Evolutionary conservation across 1,284 basidiomycete species (phyloP).

Genomic region (Marasmius sp.): DNA sequence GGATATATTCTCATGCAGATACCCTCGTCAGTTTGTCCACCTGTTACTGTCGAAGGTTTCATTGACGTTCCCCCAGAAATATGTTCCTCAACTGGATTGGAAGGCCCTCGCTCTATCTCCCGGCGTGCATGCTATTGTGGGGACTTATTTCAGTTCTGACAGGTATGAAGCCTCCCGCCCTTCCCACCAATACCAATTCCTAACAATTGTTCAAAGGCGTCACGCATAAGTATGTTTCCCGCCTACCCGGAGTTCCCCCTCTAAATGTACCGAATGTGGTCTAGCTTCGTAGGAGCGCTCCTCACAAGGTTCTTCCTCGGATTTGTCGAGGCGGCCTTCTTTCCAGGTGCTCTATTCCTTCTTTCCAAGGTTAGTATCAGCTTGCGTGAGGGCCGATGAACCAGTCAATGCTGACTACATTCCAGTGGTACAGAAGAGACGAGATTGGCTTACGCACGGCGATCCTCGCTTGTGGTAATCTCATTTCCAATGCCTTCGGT

Average conservation of each 20-base stretch:
- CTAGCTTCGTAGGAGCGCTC: constrained; percentile 63
- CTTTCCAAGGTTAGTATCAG: constrained; percentile 42
- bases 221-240: constrained; percentile 34
- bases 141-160: constrained; percentile 63
- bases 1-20: constrained; percentile 41
- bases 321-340: constrained; percentile 62
- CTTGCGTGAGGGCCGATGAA: constrained; percentile 4
- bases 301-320: constrained; percentile 70
- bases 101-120: constrained; percentile 70
- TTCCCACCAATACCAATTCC: not conserved
- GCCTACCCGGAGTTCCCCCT: not conserved
- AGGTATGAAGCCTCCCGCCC: constrained; percentile 29
- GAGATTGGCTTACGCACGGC: constrained; percentile 69
- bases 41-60: not conserved
- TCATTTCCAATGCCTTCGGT: constrained; percentile 74
- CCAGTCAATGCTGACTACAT: constrained; percentile 31
- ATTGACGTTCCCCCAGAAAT: constrained; percentile 39
- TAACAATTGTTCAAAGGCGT: constrained; percentile 27
- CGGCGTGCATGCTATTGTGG: constrained; percentile 68
- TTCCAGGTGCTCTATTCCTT: constrained; percentile 57
- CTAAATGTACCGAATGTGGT: not conserved
- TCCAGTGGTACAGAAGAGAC: constrained; percentile 60
- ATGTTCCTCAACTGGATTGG: constrained; percentile 71
- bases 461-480: constrained; percentile 55
- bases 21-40: constrained; percentile 49